These are phyloP conservation scores for Trichosanthes cucumerina DNA, from an alignment of 306 rosid species.

Conservation along the genomic window DNA sequence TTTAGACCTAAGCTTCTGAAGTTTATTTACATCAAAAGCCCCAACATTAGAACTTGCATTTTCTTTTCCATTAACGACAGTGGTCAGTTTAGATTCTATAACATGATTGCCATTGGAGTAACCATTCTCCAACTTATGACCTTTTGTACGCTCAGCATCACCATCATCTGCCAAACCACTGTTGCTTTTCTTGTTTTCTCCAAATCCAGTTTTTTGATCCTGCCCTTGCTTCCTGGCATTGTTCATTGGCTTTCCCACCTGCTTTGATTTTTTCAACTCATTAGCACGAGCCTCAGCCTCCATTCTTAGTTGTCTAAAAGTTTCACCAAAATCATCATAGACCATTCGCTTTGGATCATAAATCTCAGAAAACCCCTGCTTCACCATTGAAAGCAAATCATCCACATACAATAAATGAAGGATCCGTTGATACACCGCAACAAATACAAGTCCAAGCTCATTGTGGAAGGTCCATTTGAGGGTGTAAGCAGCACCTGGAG, in stretches of 20 bases:
- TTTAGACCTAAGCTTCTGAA: constrained; percentile 67
- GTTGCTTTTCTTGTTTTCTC: constrained; percentile 44
- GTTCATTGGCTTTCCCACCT: constrained; percentile 34
- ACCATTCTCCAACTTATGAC: constrained; percentile 54
- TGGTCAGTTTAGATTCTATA: constrained; percentile 38
- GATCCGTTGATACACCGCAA: constrained; percentile 81
- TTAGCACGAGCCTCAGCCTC: constrained; percentile 90
- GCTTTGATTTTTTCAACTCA: constrained; percentile 66
- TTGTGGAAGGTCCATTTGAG: constrained; percentile 95
- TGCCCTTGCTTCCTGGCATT: constrained; percentile 54
- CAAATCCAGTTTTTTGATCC: constrained; percentile 48
- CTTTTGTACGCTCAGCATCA: constrained; percentile 28
- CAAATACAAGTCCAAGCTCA: constrained; percentile 82
- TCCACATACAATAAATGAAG: constrained; percentile 78
- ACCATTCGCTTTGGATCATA: constrained; percentile 49
- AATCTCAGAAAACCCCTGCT: constrained; percentile 56
- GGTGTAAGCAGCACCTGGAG: constrained; percentile 77
- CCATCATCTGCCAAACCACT: constrained; percentile 38
- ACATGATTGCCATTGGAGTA: constrained; percentile 45
- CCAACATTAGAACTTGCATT: constrained; percentile 61
- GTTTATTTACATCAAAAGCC: constrained; percentile 98
- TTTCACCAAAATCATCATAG: constrained; percentile 70
- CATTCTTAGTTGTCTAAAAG: constrained; percentile 59
- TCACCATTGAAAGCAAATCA: constrained; percentile 65
- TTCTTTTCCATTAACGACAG: constrained; percentile 47